phyloP scores from a whole-genome alignment of 1,284 basidiomycete species.

The Vanrija humicola region DNA sequence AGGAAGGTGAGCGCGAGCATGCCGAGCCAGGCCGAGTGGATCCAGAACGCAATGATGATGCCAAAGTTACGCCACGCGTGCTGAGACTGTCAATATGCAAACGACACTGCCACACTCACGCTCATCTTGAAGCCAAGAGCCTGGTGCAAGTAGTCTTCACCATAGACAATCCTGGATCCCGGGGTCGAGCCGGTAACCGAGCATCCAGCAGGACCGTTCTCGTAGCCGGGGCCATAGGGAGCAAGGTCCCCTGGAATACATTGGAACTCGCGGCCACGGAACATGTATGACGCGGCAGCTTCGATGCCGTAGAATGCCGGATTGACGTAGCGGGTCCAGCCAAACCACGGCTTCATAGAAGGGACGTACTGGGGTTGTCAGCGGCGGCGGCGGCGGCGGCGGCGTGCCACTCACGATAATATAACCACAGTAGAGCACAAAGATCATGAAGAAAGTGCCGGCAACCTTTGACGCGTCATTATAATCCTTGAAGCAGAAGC shows the following conservation, averaged over 20 bases:
- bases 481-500: conserved; percentile 34
- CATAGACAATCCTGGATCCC: conserved; percentile 53
- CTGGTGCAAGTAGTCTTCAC: conserved; percentile 63
- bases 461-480: conserved; percentile 39
- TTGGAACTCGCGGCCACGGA: conserved; percentile 39
- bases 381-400: too few relatives aligned
- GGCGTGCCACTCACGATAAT: conserved; percentile 3
- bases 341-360: conserved; percentile 34
- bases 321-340: conserved; percentile 42
- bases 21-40: conserved; percentile 19
- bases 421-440: conserved; percentile 31
- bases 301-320: conserved; percentile 43
- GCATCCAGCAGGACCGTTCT: conserved; percentile 29
- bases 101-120: conserved; percentile 38
- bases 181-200: conserved; percentile 43
- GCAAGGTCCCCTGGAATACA: conserved; percentile 43
- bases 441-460: conserved; percentile 30
- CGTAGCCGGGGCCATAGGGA: conserved; percentile 42
- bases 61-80: conserved; percentile 52
- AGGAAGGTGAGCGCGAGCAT: conserved; percentile 8
- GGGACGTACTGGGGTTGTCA: conserved; percentile 21
- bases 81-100: conserved; percentile 27
- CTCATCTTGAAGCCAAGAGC: conserved; percentile 36
- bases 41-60: conserved; percentile 44
- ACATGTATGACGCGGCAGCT: conserved; percentile 45